phyloP scores from a whole-genome alignment of 2,329 filamentous ascomycete species.

The Cercospora berteroae region DNA sequence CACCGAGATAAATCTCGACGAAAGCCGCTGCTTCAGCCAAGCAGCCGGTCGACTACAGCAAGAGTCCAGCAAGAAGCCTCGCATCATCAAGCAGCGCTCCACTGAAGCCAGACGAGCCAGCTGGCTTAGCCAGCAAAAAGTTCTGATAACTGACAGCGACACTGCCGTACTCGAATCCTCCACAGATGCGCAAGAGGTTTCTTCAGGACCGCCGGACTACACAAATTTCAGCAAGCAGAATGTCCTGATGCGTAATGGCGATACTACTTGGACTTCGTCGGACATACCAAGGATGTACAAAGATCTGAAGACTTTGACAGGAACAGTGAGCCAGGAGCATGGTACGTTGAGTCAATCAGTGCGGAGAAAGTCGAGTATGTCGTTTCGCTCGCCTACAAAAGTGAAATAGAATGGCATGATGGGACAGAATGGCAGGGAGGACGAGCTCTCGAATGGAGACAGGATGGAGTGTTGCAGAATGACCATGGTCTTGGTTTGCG shows the following conservation, averaged over 20 bases:
- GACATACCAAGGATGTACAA: conserved; percentile 17
- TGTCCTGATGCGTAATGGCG: conserved; percentile 16
- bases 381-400: conserved; percentile 31
- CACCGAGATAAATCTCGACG: conserved; percentile 23
- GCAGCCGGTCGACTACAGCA: conserved; percentile 21
- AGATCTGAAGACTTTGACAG: conserved; percentile 29
- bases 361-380: conserved; percentile 27
- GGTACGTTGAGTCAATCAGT: conserved; percentile 33
- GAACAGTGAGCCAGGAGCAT: conserved; percentile 29
- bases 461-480: background rate
- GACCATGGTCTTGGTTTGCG: background rate
- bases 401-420: background rate
- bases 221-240: conserved; percentile 19
- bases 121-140: conserved; percentile 15
- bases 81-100: conserved; percentile 22
- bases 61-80: background rate
- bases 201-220: conserved; percentile 15
- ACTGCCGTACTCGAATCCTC: conserved; percentile 28
- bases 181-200: conserved; percentile 14
- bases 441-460: background rate
- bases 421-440: background rate
- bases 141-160: conserved; percentile 29
- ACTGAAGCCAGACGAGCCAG: conserved; percentile 17
- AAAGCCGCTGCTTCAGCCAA: conserved; percentile 29
- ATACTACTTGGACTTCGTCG: conserved; percentile 20